phyloP scores from a whole-genome alignment of 108 stramenopile species.

The Conticribra weissflogii region DNA sequence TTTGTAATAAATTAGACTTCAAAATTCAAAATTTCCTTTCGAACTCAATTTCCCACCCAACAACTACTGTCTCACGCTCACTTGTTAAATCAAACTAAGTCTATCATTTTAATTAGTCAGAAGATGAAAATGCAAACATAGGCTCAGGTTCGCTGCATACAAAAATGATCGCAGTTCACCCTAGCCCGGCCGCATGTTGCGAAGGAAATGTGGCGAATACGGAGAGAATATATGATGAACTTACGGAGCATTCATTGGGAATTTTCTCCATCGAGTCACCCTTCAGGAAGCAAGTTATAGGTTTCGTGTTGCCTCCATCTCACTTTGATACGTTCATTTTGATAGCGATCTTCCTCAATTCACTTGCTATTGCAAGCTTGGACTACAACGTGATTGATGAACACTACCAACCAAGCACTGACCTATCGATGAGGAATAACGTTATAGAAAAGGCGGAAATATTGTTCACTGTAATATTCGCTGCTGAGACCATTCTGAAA shows the following conservation, averaged over 20 bases:
- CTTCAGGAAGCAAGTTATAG: neutral
- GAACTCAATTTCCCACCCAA: too few relatives aligned
- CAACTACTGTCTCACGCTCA: too few relatives aligned
- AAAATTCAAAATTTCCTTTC: too few relatives aligned
- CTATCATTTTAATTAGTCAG: too few relatives aligned
- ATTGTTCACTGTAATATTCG: slow-evolving; percentile 54
- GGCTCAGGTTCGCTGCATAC: too few relatives aligned
- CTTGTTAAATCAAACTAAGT: too few relatives aligned
- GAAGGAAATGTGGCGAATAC: neutral
- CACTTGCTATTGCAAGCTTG: slow-evolving; percentile 34
- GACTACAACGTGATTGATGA: slow-evolving; percentile 39
- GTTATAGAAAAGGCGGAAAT: slow-evolving; percentile 33
- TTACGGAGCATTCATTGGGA: neutral
- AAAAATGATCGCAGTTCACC: neutral
- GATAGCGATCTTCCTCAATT: slow-evolving; percentile 33
- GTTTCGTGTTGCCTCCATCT: slow-evolving; percentile 20
- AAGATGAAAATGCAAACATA: too few relatives aligned
- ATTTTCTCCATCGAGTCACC: neutral
- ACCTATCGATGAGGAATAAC: slow-evolving; percentile 21
- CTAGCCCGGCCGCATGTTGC: neutral
- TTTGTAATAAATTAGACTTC: too few relatives aligned
- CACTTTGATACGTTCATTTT: slow-evolving; percentile 37
- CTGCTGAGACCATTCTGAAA: slow-evolving; percentile 63
- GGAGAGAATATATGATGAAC: neutral
- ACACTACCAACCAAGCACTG: slow-evolving; percentile 37